A percentile compares a stretch with the other conserved stretches of the same genome.
Conservation (phyloP, 768 basidiomycete genomes). For the Lactarius psammicola region DNA sequence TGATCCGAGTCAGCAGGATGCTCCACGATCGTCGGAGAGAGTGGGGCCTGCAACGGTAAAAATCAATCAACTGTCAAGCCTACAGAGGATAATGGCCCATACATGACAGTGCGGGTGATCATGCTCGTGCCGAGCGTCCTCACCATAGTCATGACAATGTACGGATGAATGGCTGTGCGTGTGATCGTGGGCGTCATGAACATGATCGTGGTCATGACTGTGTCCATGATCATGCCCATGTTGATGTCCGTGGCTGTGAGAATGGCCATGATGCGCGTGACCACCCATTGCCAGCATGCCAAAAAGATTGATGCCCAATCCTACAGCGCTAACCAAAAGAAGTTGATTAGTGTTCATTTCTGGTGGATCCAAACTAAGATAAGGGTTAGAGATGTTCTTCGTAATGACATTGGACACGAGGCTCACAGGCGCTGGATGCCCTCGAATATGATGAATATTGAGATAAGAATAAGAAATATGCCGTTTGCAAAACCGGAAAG, state of each 20-base stretch:
- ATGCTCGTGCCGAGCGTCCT: conserved; percentile 35
- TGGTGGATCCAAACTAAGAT: conserved; percentile 78
- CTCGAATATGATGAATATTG: conserved; percentile 97
- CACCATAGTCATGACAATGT: conserved; percentile 32
- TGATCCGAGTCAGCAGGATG: conserved; percentile 9
- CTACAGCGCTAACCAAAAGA: conserved; percentile 82
- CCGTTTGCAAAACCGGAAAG: conserved; percentile 98
- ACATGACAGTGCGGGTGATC: conserved; percentile 17
- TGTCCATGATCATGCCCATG: conserved; percentile 33
- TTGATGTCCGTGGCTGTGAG: conserved; percentile 39
- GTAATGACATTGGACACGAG: not conserved
- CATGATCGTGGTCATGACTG: conserved; percentile 12
- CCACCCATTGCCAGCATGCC: conserved; percentile 99
- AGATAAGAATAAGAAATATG: conserved; percentile 89
- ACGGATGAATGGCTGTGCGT: conserved; percentile 19
- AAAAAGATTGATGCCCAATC: conserved; percentile 91
- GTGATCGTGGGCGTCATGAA: conserved; percentile 6
- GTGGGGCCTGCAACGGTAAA: conserved; percentile 8
- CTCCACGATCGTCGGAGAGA: conserved; percentile 20
- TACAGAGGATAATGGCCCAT: not conserved
- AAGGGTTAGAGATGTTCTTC: not conserved
- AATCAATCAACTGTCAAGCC: conserved; percentile 12
- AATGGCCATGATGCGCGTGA: conserved; percentile 80
- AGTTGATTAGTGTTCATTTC: conserved; percentile 97
- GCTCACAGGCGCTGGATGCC: conserved; percentile 88